Evolutionary conservation across 345 rosid species (phyloP).

Genomic region (Lenwebbia sp.): DNA sequence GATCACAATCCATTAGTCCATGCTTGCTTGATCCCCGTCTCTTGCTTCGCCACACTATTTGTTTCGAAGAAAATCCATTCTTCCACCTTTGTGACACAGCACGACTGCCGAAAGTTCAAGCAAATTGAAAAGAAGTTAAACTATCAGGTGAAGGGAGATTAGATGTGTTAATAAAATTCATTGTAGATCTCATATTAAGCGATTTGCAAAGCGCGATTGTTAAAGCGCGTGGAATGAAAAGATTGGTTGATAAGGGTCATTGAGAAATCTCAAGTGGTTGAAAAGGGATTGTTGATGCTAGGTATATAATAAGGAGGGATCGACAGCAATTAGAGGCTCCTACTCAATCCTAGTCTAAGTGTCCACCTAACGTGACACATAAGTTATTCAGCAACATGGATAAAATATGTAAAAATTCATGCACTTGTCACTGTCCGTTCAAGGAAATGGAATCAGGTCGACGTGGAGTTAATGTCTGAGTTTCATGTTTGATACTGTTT

Average conservation of each 20-base stretch:
- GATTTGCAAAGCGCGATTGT: not conserved
- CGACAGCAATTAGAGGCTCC: not conserved
- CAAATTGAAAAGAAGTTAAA: not conserved
- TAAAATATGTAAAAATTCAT: not conserved
- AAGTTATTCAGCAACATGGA: not conserved
- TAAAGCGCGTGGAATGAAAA: not conserved
- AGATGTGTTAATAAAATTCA: not conserved
- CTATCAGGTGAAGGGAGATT: not conserved
- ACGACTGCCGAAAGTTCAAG: not conserved
- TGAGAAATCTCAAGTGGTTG: not conserved
- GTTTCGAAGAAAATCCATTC: not conserved
- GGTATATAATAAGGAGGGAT: too few species aligned
- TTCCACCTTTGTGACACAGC: not conserved
- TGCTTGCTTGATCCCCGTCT: not conserved
- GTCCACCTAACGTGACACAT: too few species aligned
- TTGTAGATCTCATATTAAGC: not conserved
- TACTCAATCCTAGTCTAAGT: not conserved
- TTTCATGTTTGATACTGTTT: not conserved
- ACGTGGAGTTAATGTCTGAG: not conserved
- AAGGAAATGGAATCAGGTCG: not conserved
- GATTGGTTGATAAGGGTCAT: not conserved
- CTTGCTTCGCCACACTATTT: not conserved
- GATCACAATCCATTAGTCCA: not conserved
- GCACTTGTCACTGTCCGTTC: not conserved
- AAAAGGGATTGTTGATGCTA: not conserved